These are phyloP conservation scores for Farysia itapuensis DNA, from an alignment of 1,284 basidiomycete genomes.

Conservation along the genomic window DNA sequence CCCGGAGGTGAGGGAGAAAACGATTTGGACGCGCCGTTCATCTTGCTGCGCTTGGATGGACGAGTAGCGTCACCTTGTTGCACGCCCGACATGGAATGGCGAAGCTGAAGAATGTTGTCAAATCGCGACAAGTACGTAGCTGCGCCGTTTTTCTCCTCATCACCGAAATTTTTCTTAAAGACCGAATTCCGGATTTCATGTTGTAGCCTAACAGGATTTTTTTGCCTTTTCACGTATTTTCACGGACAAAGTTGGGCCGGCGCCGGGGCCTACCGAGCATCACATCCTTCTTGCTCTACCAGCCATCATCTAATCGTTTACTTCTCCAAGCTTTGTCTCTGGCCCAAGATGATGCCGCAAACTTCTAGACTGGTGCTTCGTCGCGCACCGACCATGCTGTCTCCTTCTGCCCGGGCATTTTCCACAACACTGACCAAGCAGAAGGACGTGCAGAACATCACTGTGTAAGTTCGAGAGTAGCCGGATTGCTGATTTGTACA, in stretches of 20 bases:
- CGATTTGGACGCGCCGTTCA: conserved; percentile 6
- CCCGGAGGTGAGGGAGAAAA: conserved; percentile 1
- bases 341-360: too few relatives aligned
- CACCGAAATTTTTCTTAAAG: too few relatives aligned
- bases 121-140: not conserved
- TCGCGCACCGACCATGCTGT: conserved; percentile 5
- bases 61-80: conserved; percentile 20
- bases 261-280: too few relatives aligned
- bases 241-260: too few relatives aligned
- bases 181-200: too few relatives aligned
- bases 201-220: too few relatives aligned
- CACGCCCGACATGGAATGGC: conserved; percentile 13
- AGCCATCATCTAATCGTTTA: too few relatives aligned
- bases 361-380: conserved; percentile 16
- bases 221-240: too few relatives aligned
- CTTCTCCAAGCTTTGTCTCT: too few relatives aligned
- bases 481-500: too few relatives aligned
- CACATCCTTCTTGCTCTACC: too few relatives aligned
- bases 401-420: conserved; percentile 30
- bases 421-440: conserved; percentile 40
- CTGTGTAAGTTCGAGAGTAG: conserved; percentile 52
- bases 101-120: not conserved
- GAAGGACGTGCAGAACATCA: conserved; percentile 59
- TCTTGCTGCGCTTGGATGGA: conserved; percentile 40
- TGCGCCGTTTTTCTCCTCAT: too few relatives aligned